phyloP scores from a whole-genome alignment of 768 basidiomycete genomes.

The Crepidotus variabilis region DNA sequence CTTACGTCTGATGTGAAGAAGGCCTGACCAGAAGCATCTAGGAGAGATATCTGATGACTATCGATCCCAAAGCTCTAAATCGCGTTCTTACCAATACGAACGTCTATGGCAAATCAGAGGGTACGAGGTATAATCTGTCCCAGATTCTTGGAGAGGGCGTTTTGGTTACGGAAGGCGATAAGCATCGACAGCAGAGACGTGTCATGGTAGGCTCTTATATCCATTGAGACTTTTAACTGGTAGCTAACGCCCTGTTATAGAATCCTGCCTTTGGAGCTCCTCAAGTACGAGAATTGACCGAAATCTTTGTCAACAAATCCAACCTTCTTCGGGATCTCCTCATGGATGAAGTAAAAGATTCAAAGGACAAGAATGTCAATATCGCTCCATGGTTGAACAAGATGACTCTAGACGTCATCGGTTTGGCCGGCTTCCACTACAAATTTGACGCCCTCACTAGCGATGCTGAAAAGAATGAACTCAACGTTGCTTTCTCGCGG shows the following conservation, averaged over 20 bases:
- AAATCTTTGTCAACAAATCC: conserved; percentile 49
- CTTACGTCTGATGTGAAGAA: not conserved
- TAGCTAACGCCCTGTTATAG: conserved; percentile 19
- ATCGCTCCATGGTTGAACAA: conserved; percentile 45
- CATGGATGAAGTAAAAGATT: not conserved
- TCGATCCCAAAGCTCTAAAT: conserved; percentile 56
- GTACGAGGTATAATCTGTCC: conserved; percentile 27
- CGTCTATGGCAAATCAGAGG: conserved; percentile 49
- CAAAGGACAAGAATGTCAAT: not conserved
- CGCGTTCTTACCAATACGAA: conserved; percentile 52
- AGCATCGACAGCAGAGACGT: conserved; percentile 37
- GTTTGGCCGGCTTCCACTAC: conserved; percentile 45
- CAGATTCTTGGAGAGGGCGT: conserved; percentile 37
- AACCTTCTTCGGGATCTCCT: conserved; percentile 7
- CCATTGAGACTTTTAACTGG: not conserved
- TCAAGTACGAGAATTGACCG: conserved; percentile 50
- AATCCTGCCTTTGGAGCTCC: conserved; percentile 60
- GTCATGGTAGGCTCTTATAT: not conserved
- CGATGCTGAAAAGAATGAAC: conserved; percentile 36
- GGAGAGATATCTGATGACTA: conserved; percentile 38
- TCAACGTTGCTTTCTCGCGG: conserved; percentile 46
- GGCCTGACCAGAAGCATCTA: not conserved
- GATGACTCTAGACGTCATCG: conserved; percentile 70
- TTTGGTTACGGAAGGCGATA: conserved; percentile 39
- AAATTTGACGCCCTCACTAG: conserved; percentile 25